Percentiles rank a stretch among this genome's conserved stretches.
Conservation (phyloP, 345 rosid species). For the Physaria fendleri region DNA sequence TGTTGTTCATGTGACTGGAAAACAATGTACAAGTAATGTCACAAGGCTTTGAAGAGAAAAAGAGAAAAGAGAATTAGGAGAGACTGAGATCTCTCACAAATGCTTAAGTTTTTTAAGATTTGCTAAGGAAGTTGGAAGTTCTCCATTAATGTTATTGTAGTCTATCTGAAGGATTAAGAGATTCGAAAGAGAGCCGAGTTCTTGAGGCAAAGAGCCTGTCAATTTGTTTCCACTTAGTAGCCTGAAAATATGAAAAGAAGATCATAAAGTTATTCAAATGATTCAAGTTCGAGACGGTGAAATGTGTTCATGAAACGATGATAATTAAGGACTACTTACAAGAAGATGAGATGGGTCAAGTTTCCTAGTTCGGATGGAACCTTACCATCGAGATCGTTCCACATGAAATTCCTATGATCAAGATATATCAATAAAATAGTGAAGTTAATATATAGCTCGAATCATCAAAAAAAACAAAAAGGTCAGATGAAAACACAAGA, state of each 20-base stretch:
- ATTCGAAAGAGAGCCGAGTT: conserved; percentile 40
- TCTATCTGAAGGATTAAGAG: conserved; percentile 38
- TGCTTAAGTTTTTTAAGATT: conserved; percentile 31
- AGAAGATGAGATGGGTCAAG: conserved; percentile 27
- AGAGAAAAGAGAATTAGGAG: neutral
- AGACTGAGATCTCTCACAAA: conserved; percentile 38
- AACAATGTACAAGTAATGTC: neutral
- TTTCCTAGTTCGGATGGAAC: conserved; percentile 42
- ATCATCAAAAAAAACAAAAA: too few relatives aligned
- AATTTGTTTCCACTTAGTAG: conserved; percentile 44
- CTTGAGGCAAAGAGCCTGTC: conserved; percentile 39
- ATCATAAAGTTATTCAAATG: neutral
- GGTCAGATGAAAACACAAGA: neutral
- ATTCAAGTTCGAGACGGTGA: neutral
- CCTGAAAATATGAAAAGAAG: conserved; percentile 18
- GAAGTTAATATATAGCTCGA: neutral
- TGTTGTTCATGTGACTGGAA: conserved; percentile 47
- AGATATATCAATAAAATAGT: neutral
- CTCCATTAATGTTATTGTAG: conserved; percentile 32
- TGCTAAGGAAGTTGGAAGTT: conserved; percentile 35
- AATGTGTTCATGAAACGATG: neutral
- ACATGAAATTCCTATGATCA: conserved; percentile 40
- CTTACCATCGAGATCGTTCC: conserved; percentile 39
- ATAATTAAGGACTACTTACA: conserved; percentile 35
- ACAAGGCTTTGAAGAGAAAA: neutral